These are phyloP conservation scores for Pseudogymnoascus verrucosus DNA, from an alignment of 2,329 filamentous ascomycete species.

Conservation along the genomic window DNA sequence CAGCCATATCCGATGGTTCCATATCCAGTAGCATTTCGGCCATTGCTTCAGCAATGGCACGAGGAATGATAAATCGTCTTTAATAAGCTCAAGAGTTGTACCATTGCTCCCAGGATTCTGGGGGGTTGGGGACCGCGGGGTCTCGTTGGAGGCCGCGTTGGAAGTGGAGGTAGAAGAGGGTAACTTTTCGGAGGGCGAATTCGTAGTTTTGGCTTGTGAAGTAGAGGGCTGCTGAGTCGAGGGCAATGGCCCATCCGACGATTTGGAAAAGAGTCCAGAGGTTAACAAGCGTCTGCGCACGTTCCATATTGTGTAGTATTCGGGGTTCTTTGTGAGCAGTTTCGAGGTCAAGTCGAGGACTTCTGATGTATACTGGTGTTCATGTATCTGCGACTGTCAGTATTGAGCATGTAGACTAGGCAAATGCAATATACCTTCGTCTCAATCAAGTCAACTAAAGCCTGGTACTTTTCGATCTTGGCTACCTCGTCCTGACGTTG, in stretches of 20 bases:
- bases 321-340: slow-evolving; percentile 69
- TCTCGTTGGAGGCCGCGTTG: slow-evolving; percentile 43
- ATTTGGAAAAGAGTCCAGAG: slow-evolving; percentile 44
- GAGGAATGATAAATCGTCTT: slow-evolving; percentile 70
- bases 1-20: slow-evolving; percentile 90
- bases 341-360: slow-evolving; percentile 63
- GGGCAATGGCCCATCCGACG: slow-evolving; percentile 41
- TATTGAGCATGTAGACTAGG: slow-evolving; percentile 1
- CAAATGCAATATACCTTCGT: slow-evolving; percentile 43
- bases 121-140: slow-evolving; percentile 38
- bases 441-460: slow-evolving; percentile 60
- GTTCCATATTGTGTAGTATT: slow-evolving; percentile 91
- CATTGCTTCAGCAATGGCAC: slow-evolving; percentile 75
- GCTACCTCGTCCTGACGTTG: slow-evolving; percentile 62
- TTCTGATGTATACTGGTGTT: slow-evolving; percentile 34
- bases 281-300: slow-evolving; percentile 62
- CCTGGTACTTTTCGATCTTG: slow-evolving; percentile 68
- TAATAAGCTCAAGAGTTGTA: slow-evolving; percentile 52
- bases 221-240: slow-evolving; percentile 47
- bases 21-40: slow-evolving; percentile 99
- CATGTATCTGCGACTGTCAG: slow-evolving; percentile 22
- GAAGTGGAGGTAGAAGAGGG: slow-evolving; percentile 50
- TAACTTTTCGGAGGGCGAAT: slow-evolving; percentile 55
- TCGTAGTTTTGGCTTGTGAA: slow-evolving; percentile 47
- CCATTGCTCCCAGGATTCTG: slow-evolving; percentile 43